Conservation (phyloP, 805 yeast genomes). For the Monosporozyma unispora region DNA sequence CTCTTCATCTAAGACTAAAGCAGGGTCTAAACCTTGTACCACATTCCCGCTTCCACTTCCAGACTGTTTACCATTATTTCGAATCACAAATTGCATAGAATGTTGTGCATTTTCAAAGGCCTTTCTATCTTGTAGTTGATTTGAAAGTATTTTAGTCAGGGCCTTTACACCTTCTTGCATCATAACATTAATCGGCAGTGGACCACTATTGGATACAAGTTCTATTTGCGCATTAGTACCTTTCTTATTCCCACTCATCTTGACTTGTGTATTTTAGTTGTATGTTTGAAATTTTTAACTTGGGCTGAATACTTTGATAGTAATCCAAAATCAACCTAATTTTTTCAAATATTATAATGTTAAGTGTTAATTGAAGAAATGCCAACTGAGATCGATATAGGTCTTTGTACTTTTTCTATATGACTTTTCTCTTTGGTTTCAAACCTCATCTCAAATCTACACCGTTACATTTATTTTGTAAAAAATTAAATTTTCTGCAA, state of each 20-base stretch:
- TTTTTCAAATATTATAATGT: not conserved
- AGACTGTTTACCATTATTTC: slow-evolving; percentile 7
- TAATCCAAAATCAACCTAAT: not conserved
- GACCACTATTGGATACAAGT: slow-evolving; percentile 21
- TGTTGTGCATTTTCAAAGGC: slow-evolving; percentile 11
- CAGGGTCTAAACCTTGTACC: not conserved
- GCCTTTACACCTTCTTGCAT: slow-evolving; percentile 31
- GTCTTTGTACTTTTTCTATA: not conserved
- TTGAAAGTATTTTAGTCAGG: slow-evolving; percentile 22
- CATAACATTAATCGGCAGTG: slow-evolving; percentile 26
- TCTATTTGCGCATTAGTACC: slow-evolving; percentile 15
- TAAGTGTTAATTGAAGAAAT: not conserved
- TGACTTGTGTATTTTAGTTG: not conserved
- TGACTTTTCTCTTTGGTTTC: not conserved
- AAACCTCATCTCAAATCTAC: not conserved
- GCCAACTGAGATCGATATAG: not conserved
- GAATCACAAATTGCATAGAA: slow-evolving; percentile 20
- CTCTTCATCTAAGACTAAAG: slow-evolving; percentile 3
- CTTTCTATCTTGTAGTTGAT: slow-evolving; percentile 22
- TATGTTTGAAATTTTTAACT: not conserved
- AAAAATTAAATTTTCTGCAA: not conserved
- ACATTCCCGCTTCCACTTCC: not conserved
- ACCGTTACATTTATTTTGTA: not conserved
- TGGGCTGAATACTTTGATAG: not conserved
- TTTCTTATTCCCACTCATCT: not conserved